These are phyloP conservation scores for Phytophthora tubulina DNA, from an alignment of 352 stramenopile genomes.

Conservation along the genomic window DNA sequence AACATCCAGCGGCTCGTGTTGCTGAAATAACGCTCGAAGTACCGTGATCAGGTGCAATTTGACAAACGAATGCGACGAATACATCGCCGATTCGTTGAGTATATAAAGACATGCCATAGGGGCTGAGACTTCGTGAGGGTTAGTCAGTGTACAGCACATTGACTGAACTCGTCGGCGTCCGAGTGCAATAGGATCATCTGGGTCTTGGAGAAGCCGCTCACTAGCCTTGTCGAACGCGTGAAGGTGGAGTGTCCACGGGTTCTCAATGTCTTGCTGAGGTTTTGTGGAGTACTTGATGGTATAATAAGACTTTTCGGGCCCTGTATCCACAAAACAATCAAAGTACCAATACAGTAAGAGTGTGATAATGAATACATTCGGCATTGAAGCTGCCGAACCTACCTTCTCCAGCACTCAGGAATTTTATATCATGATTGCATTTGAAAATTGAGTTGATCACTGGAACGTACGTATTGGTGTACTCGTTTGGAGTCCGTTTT, in stretches of 20 bases:
- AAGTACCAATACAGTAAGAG: too few species aligned
- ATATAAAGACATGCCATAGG: slow-evolving; percentile 2
- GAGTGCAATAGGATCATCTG: background rate
- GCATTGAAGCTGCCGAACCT: too few species aligned
- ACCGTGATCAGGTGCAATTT: background rate
- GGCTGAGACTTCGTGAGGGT: slow-evolving; percentile 7
- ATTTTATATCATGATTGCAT: slow-evolving; percentile 20
- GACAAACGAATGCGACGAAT: slow-evolving; percentile 3
- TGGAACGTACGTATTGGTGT: slow-evolving; percentile 6
- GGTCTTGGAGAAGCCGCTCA: background rate
- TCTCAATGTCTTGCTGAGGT: slow-evolving; percentile 9
- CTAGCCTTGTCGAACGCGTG: slow-evolving; percentile 16
- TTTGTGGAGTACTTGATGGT: slow-evolving; percentile 27
- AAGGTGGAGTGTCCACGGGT: slow-evolving; percentile 9
- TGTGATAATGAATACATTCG: too few species aligned
- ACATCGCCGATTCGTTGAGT: slow-evolving; percentile 3
- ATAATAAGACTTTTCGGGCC: slow-evolving; percentile 22
- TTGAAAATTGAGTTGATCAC: slow-evolving; percentile 2
- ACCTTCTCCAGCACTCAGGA: slow-evolving; percentile 15
- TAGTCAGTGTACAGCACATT: slow-evolving; percentile 11
- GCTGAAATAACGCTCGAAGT: background rate
- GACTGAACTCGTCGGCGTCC: slow-evolving; percentile 14
- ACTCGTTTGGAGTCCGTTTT: slow-evolving; percentile 13
- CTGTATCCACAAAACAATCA: background rate
- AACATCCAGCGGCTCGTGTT: background rate